Evolutionary conservation across 202 grass and related monocot species (phyloP).

Genomic region (Schoenoplectus tabernaemontani): DNA sequence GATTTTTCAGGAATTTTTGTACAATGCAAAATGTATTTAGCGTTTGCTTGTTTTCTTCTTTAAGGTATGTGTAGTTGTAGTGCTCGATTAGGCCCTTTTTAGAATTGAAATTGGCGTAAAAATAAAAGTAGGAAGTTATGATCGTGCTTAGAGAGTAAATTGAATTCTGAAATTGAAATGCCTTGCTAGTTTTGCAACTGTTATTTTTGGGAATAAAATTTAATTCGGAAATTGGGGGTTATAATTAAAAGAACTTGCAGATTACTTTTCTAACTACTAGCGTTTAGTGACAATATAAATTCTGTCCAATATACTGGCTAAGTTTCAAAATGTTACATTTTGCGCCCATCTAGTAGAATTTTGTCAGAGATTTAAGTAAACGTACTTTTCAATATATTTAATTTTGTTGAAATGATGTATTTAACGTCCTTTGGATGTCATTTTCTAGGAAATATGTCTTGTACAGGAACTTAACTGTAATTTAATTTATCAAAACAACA

Average conservation of each 20-base stretch:
- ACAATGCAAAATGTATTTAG: constrained; percentile 36
- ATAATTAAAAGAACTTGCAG: not conserved
- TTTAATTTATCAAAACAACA: no score
- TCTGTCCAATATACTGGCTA: no score
- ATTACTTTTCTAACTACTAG: no score
- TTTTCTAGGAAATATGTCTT: no score
- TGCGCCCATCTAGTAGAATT: no score
- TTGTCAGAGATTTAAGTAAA: no score
- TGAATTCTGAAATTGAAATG: constrained; percentile 10
- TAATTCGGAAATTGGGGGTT: not conserved
- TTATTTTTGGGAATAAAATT: not conserved
- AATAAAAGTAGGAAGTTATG: constrained; percentile 11
- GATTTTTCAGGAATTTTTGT: constrained; percentile 34
- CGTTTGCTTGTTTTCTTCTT: constrained; percentile 30
- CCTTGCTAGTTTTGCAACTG: not conserved
- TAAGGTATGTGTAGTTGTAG: not conserved
- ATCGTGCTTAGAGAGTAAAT: constrained; percentile 8
- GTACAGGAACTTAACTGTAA: no score
- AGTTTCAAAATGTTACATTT: no score
- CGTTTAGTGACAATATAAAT: no score
- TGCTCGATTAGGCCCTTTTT: not conserved
- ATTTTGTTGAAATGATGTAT: no score
- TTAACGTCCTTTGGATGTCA: no score
- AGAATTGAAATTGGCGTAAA: not conserved
- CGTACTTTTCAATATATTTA: no score